Percentiles rank a stretch among this genome's conserved stretches.
phyloP scores from a whole-genome alignment of 108 stramenopile genomes.

The Ochromonas danica region DNA sequence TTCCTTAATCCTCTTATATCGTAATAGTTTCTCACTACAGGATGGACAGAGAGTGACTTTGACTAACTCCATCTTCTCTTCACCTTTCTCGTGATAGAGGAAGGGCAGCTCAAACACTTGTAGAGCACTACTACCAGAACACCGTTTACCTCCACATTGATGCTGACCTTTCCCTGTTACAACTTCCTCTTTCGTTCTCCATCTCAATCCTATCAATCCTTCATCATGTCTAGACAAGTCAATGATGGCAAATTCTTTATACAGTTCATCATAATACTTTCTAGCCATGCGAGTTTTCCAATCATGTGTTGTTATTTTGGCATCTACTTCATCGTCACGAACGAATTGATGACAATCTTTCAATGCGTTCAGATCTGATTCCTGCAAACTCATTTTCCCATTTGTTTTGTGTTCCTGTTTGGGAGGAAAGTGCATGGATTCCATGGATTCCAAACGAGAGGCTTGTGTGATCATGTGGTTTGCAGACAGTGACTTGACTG shows the following conservation, averaged over 20 bases:
- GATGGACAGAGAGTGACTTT: not conserved
- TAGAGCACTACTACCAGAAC: not conserved
- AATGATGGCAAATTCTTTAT: conserved; percentile 73
- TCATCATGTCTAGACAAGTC: conserved; percentile 60
- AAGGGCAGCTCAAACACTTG: not conserved
- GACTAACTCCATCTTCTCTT: not conserved
- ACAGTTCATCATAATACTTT: conserved; percentile 67
- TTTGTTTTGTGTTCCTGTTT: too few relatives aligned
- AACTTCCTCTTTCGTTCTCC: conserved; percentile 72
- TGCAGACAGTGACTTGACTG: too few relatives aligned
- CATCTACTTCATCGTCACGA: not conserved
- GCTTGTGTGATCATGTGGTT: too few relatives aligned
- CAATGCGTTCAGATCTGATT: not conserved
- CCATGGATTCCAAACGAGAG: too few relatives aligned
- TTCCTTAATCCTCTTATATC: too few relatives aligned
- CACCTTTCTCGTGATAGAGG: not conserved
- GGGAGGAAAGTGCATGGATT: too few relatives aligned
- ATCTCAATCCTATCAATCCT: conserved; percentile 65
- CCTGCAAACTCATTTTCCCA: too few relatives aligned
- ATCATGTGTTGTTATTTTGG: too few relatives aligned
- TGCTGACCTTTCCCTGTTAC: conserved; percentile 60
- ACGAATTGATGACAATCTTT: not conserved
- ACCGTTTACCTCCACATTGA: conserved; percentile 54
- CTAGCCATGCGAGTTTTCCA: conserved; percentile 81
- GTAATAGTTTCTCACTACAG: not conserved